Conservation (phyloP, 768 basidiomycete species). For the Multifurca ochricompacta region DNA sequence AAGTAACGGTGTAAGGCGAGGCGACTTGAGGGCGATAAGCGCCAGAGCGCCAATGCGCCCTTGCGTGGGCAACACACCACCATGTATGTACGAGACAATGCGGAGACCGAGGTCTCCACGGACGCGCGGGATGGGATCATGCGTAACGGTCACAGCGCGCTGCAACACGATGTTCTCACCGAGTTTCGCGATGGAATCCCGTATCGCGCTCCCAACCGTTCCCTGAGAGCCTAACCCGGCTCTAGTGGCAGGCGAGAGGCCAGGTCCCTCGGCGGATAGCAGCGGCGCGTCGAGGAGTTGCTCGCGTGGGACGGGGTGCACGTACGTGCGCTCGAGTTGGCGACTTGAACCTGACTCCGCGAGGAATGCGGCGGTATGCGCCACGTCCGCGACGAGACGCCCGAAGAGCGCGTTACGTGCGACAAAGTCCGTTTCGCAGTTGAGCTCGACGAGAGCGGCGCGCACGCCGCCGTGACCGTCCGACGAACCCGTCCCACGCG, state of each 20-base stretch:
- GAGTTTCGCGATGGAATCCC: conserved; percentile 62
- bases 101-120: conserved; percentile 9
- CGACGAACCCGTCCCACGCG: conserved; percentile 43
- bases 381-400: conserved; percentile 67
- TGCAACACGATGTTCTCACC: conserved; percentile 73
- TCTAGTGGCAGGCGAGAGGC: conserved; percentile 1
- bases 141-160: conserved; percentile 36
- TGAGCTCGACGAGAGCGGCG: conserved; percentile 84
- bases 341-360: conserved; percentile 31
- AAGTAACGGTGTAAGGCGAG: conserved; percentile 6
- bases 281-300: conserved; percentile 58
- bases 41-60: conserved; percentile 19
- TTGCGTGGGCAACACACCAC: conserved; percentile 5
- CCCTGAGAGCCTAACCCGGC: no score
- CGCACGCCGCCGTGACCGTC: conserved; percentile 44
- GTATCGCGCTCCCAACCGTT: conserved; percentile 60
- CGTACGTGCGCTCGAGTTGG: conserved; percentile 26
- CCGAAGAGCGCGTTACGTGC: conserved; percentile 78
- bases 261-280: conserved; percentile 32
- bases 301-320: conserved; percentile 47
- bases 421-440: conserved; percentile 97
- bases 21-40: conserved; percentile 18
- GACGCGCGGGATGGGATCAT: conserved; percentile 23
- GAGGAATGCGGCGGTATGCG: conserved; percentile 75
- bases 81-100: conserved; percentile 18